Evolutionary conservation across 2,329 filamentous ascomycete species (phyloP), one percentile per base, ranked within the genome.

Genomic region (Celoporthe dispersa): DNA sequence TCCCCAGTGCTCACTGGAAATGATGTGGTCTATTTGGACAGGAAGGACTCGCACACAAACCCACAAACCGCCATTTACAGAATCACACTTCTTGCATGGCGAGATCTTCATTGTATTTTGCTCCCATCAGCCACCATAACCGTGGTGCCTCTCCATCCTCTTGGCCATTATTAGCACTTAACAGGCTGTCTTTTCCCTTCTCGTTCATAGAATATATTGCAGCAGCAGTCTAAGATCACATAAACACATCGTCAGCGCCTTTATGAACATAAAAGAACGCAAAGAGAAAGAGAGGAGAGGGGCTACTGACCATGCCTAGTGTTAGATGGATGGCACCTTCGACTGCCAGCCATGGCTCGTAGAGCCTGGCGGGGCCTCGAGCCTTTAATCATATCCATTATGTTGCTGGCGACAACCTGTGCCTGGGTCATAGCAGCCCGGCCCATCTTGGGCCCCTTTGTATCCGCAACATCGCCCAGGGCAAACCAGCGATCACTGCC

Each of bases 401-500:
- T 81, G 72, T 91, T 91, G 53, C 84, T 81, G 1, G 83, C 83
- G 0, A 84, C 87, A 4, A 87, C 74, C 39, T 81, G 79, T 2
- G 85, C 86, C 74, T 91, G 89, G 14, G 81, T 80, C 60, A 81
- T 80, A 0, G 86, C 87, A 0, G 87, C 84, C 12, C 88, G 82
- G 0, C 85, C 87, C 68, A 62, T 69, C 75, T 89, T 90, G 7
- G 85, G 85, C 59, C 84, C 85, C 48, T 80, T 78, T 1, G 83
- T 84, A 35, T 87, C 85, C 4, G 88, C 85, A 5, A 92, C 87
- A 72, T 92, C 90, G 25, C 90, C 90, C n/a, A 88, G 84, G 1
- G 86, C 86, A 73, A 89, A 92, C 2, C 91, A 81, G 71, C 88
- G 84, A 1, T 83, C 80, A 11, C 85, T 80, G 0, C 72, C 70